Conservation (phyloP, 805 yeast genomes). For the Wickerhamiella hasegawae region DNA sequence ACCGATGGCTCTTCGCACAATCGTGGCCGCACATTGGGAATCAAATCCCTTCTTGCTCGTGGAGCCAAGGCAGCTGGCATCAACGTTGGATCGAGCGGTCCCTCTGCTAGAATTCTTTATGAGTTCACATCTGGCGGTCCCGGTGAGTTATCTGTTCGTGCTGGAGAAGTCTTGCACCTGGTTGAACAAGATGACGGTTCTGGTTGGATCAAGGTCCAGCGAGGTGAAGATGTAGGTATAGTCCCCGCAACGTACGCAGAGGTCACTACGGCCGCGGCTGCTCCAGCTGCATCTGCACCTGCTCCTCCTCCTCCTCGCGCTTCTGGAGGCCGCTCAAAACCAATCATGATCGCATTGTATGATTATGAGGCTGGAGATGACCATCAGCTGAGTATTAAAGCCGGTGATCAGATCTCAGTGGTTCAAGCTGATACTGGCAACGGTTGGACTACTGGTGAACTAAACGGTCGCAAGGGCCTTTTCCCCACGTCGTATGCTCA, state of each 20-base stretch:
- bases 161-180: constrained; percentile 47
- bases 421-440: constrained; percentile 50
- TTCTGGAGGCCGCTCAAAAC: constrained; percentile 1
- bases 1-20: constrained; percentile 3
- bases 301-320: constrained; percentile 68
- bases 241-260: constrained; percentile 76
- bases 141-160: constrained; percentile 51
- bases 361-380: constrained; percentile 65
- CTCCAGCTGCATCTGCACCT: constrained; percentile 26
- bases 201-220: constrained; percentile 74
- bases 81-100: constrained; percentile 12
- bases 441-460: constrained; percentile 93
- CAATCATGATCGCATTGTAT: constrained; percentile 40
- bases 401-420: constrained; percentile 60
- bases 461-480: constrained; percentile 47
- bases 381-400: constrained; percentile 56
- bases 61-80: constrained; percentile 8
- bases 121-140: constrained; percentile 50
- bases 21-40: constrained; percentile 11
- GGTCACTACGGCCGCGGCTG: constrained; percentile 18
- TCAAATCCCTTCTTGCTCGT: constrained; percentile 16
- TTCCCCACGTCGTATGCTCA: constrained; percentile 65
- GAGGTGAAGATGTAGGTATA: constrained; percentile 43
- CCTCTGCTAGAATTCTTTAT: constrained; percentile 26
- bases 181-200: constrained; percentile 66